phyloP scores from a whole-genome alignment of 2,329 filamentous ascomycete genomes.

The Phialophora verrucosa region DNA sequence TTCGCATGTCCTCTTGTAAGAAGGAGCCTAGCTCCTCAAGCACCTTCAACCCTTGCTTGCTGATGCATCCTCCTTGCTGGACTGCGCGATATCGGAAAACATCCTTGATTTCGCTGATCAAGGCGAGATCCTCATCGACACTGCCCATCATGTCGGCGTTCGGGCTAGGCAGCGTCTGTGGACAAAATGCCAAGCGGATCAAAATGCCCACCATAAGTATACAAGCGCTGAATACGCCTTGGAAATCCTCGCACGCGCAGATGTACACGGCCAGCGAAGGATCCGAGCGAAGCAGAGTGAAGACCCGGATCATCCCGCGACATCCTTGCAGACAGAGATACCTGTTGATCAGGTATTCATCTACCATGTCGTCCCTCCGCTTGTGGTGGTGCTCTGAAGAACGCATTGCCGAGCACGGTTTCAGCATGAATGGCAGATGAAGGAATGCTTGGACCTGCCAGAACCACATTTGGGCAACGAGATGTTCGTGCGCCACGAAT shows the following conservation, averaged over 20 bases:
- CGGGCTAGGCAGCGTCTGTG: not conserved
- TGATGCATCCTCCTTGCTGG: slow-evolving; percentile 34
- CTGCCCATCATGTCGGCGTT: slow-evolving; percentile 1
- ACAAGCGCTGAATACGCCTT: slow-evolving; percentile 34
- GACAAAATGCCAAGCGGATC: slow-evolving; percentile 22
- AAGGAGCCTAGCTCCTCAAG: slow-evolving; percentile 36
- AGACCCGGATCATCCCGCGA: slow-evolving; percentile 33
- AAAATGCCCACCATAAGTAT: slow-evolving; percentile 36
- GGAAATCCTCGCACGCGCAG: slow-evolving; percentile 39
- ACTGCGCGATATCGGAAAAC: slow-evolving; percentile 36
- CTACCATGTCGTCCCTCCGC: slow-evolving; percentile 1
- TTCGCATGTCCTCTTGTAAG: slow-evolving; percentile 23
- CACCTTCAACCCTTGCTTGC: slow-evolving; percentile 35
- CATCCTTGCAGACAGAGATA: slow-evolving; percentile 33
- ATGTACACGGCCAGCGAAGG: slow-evolving; percentile 37
- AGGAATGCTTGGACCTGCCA: slow-evolving; percentile 39
- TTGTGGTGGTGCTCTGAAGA: not conserved
- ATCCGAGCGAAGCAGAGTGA: slow-evolving; percentile 33
- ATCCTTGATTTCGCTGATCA: slow-evolving; percentile 37
- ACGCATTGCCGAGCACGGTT: slow-evolving; percentile 12
- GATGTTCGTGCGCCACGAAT: slow-evolving; percentile 30
- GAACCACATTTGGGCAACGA: slow-evolving; percentile 37
- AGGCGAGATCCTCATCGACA: slow-evolving; percentile 31
- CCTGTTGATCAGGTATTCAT: slow-evolving; percentile 27
- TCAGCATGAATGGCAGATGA: slow-evolving; percentile 36